phyloP scores from a whole-genome alignment of 164 flowering plant species.

The Vitis riparia region DNA sequence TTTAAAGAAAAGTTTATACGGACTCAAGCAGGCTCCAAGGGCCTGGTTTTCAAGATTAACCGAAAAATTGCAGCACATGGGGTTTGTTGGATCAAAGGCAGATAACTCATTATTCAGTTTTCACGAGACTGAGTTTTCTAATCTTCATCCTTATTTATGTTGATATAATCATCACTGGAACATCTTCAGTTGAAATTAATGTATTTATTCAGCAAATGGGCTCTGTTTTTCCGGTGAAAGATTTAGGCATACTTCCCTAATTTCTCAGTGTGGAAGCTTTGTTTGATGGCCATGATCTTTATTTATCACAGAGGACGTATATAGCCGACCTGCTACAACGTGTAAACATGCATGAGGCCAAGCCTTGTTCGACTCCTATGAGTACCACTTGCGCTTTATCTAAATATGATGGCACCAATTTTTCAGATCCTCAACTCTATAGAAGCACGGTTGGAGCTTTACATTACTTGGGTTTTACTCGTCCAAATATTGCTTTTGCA shows the following conservation, averaged over 20 bases:
- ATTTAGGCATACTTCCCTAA: background rate
- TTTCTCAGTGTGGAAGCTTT: background rate
- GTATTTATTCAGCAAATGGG: background rate
- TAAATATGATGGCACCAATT: background rate
- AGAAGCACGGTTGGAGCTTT: conserved; percentile 1
- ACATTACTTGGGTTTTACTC: background rate
- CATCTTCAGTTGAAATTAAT: background rate
- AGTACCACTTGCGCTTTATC: background rate
- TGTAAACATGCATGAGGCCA: background rate
- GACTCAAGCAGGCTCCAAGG: background rate
- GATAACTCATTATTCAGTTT: background rate
- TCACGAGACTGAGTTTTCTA: background rate
- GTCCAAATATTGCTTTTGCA: background rate
- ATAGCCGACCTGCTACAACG: background rate
- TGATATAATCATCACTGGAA: background rate
- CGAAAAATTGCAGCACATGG: background rate
- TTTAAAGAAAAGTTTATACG: background rate
- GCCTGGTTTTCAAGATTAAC: background rate
- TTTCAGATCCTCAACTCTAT: background rate
- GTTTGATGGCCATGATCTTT: background rate
- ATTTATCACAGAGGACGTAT: background rate
- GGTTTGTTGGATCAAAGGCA: background rate
- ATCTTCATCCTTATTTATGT: background rate
- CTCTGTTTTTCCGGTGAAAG: background rate
- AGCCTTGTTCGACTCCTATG: background rate